A percentile compares a stretch with the other conserved stretches of the same genome.
These are phyloP conservation scores for Macrophomina pseudophaseolina DNA, from an alignment of 2,329 filamentous ascomycete genomes.

Conservation along the genomic window DNA sequence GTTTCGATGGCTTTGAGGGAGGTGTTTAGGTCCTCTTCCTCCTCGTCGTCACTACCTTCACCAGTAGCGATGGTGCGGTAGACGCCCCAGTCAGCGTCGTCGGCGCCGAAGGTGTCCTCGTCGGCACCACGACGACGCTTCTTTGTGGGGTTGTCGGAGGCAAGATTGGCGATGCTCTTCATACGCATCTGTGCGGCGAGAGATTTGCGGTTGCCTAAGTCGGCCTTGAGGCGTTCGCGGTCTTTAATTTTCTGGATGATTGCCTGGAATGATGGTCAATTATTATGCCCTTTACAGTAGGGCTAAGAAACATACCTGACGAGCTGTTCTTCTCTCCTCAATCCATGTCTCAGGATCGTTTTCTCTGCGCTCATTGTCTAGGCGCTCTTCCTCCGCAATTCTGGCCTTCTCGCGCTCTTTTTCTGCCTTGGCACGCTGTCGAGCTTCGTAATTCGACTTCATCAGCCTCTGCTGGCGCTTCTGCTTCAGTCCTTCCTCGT, in stretches of 20 bases:
- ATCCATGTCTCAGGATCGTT: constrained; percentile 88
- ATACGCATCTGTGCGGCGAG: constrained; percentile 95
- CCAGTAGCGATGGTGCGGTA: constrained; percentile 92
- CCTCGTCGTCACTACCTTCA: constrained; percentile 81
- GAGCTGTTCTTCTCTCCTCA: constrained; percentile 75
- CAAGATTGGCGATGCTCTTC: constrained; percentile 96
- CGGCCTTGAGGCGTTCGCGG: constrained; percentile 87
- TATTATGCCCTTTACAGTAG: constrained; percentile 19
- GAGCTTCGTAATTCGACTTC: constrained; percentile 93
- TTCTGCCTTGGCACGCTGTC: constrained; percentile 91
- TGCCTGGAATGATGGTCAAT: constrained; percentile 49
- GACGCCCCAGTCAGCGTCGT: constrained; percentile 97
- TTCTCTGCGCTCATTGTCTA: constrained; percentile 82
- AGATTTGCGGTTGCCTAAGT: constrained; percentile 95
- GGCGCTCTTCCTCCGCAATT: constrained; percentile 78
- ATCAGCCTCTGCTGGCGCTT: constrained; percentile 91
- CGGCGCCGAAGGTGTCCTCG: constrained; percentile 94
- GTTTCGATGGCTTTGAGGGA: constrained; percentile 78
- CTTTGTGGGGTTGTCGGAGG: constrained; percentile 81
- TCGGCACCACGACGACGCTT: constrained; percentile 86
- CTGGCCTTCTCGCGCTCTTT: constrained; percentile 92
- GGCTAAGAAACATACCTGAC: constrained; percentile 50
- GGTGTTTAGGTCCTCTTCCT: constrained; percentile 82
- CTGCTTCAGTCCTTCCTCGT: constrained; percentile 87
- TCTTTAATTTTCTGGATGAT: constrained; percentile 88